Percentiles rank a stretch among this genome's conserved stretches.
Evolutionary conservation across 192 early-diverging fungal species (phyloP).

Genomic region (Gorgonomyces haynaldii): DNA sequence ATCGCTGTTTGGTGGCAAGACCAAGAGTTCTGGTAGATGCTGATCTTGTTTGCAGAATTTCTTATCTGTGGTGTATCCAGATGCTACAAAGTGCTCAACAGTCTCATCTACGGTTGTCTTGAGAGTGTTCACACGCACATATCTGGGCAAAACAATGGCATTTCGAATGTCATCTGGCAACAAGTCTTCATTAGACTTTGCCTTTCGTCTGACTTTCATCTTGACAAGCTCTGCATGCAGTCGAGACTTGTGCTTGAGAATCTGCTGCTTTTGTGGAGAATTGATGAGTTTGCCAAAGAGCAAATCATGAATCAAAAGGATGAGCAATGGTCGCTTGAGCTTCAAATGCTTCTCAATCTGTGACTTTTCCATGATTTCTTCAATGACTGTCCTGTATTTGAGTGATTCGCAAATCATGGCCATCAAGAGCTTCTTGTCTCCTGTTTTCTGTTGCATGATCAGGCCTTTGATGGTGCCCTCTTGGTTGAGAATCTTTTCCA

Average conservation of each 20-base stretch:
- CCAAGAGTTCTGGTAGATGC: slow-evolving; percentile 71
- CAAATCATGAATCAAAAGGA: slow-evolving; percentile 75
- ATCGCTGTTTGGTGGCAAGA: slow-evolving; percentile 77
- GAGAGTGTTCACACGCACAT: slow-evolving; percentile 81
- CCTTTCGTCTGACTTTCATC: slow-evolving; percentile 58
- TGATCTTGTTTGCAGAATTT: slow-evolving; percentile 43
- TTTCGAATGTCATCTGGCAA: slow-evolving; percentile 42
- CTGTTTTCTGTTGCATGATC: slow-evolving; percentile 18
- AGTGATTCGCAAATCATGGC: slow-evolving; percentile 87
- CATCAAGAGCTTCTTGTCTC: slow-evolving; percentile 71
- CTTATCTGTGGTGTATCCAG: slow-evolving; percentile 38
- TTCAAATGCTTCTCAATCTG: slow-evolving; percentile 13
- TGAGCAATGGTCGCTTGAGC: slow-evolving; percentile 6
- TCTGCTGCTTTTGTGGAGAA: slow-evolving; percentile 45
- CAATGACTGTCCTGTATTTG: slow-evolving; percentile 42
- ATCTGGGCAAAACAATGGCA: slow-evolving; percentile 62
- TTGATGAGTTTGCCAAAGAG: slow-evolving; percentile 61
- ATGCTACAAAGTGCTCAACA: slow-evolving; percentile 42
- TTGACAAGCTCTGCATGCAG: slow-evolving; percentile 69
- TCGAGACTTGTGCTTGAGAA: slow-evolving; percentile 53
- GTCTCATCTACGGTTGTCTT: slow-evolving; percentile 57
- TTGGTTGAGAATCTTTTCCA: slow-evolving; percentile 56
- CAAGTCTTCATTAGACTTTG: slow-evolving; percentile 56
- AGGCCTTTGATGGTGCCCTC: slow-evolving; percentile 71
- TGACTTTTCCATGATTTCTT: slow-evolving; percentile 14